These are phyloP conservation scores for Massospora cicadina DNA, from an alignment of 371 early-diverging fungal genomes.

Conservation along the genomic window DNA sequence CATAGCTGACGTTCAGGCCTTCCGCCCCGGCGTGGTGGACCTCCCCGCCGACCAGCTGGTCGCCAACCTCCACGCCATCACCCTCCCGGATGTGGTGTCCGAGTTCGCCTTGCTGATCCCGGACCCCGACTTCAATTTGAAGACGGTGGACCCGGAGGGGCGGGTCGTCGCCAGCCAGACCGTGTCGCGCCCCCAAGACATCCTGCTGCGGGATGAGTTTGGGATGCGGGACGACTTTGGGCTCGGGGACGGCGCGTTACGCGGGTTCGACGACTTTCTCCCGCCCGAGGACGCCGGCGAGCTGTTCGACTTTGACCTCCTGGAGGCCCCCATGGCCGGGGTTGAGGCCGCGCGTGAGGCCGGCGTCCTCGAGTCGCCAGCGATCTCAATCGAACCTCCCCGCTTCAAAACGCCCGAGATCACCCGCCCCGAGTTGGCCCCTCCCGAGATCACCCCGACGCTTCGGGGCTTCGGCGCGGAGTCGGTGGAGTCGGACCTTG, in stretches of 20 bases:
- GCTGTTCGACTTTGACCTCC: not conserved
- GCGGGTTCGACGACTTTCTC: not conserved
- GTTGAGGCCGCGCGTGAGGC: not conserved
- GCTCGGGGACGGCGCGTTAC: not conserved
- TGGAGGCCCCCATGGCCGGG: not conserved
- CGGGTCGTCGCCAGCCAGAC: not conserved
- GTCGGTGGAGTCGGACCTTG: not conserved
- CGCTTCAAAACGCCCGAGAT: not conserved
- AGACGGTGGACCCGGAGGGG: slow-evolving; percentile 10
- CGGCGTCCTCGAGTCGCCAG: not conserved
- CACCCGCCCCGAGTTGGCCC: not conserved
- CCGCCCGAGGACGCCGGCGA: not conserved
- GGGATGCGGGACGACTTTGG: not conserved
- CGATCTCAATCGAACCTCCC: not conserved
- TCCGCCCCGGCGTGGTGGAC: slow-evolving; percentile 72
- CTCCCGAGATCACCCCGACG: not conserved
- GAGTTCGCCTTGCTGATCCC: slow-evolving; percentile 82
- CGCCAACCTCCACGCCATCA: slow-evolving; percentile 64
- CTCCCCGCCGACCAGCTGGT: slow-evolving; percentile 56
- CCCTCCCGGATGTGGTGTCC: slow-evolving; percentile 65
- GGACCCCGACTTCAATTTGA: slow-evolving; percentile 38
- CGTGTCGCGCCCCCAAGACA: not conserved
- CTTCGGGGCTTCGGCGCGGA: not conserved
- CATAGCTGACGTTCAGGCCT: slow-evolving; percentile 32
- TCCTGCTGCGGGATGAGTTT: not conserved